Percentiles rank a stretch among this genome's conserved stretches.
phyloP scores from a whole-genome alignment of 768 basidiomycete species.

The Lactarius sanguifluus region DNA sequence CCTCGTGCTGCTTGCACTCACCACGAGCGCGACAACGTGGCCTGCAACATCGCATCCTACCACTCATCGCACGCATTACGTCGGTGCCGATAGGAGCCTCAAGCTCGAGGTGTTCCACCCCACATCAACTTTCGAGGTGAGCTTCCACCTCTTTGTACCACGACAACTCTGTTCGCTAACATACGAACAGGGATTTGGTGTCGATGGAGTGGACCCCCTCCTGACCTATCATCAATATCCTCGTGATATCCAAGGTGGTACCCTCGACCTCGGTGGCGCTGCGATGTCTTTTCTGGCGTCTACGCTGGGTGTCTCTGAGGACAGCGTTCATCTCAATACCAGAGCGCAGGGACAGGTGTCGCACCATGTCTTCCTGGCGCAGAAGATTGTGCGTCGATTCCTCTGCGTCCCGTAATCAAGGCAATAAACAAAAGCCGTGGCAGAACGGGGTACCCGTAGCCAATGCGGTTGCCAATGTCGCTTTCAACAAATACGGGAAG shows the following conservation, averaged over 20 bases:
- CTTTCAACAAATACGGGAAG: slow-evolving; percentile 43
- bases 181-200: slow-evolving; percentile 32
- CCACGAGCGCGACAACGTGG: slow-evolving; percentile 30
- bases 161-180: not conserved
- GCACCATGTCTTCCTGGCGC: slow-evolving; percentile 31
- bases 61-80: slow-evolving; percentile 31
- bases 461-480: slow-evolving; percentile 48
- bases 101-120: slow-evolving; percentile 33
- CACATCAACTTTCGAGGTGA: slow-evolving; percentile 33
- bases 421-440: not conserved
- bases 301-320: slow-evolving; percentile 28
- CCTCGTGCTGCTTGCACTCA: slow-evolving; percentile 30
- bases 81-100: slow-evolving; percentile 25
- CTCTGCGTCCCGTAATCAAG: not conserved
- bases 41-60: slow-evolving; percentile 27
- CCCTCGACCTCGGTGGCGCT: slow-evolving; percentile 30
- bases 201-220: slow-evolving; percentile 31
- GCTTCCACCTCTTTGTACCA: not conserved
- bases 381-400: slow-evolving; percentile 29
- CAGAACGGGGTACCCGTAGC: slow-evolving; percentile 40
- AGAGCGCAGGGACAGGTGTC: slow-evolving; percentile 27
- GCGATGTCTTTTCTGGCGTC: slow-evolving; percentile 32
- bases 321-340: slow-evolving; percentile 28
- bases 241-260: slow-evolving; percentile 23
- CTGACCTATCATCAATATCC: slow-evolving; percentile 9